Evolutionary conservation across 2,329 filamentous ascomycete genomes (phyloP).

Genomic region (Aspergillus clavatus): DNA sequence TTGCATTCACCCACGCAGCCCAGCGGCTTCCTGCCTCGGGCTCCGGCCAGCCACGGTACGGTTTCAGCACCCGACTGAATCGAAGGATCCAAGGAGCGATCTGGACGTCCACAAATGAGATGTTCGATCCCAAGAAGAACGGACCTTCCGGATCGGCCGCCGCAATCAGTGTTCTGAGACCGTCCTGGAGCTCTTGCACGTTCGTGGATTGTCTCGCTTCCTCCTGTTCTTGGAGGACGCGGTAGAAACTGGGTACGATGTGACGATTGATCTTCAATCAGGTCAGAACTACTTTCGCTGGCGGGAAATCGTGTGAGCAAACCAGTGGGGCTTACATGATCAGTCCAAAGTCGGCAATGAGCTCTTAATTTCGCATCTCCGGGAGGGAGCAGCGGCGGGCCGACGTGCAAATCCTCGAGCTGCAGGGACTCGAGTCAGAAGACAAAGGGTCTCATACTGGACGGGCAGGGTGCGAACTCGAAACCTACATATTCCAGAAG

Average conservation of each 20-base stretch:
- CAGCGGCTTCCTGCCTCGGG: conserved; percentile 60
- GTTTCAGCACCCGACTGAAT: conserved; percentile 60
- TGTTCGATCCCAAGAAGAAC: conserved; percentile 58
- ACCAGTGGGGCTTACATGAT: conserved; percentile 57
- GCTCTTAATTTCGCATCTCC: conserved; percentile 64
- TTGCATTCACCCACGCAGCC: conserved; percentile 64
- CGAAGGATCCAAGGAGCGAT: conserved; percentile 71
- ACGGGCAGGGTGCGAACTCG: not conserved
- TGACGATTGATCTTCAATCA: conserved; percentile 63
- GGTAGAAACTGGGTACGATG: conserved; percentile 72
- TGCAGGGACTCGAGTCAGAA: conserved; percentile 25
- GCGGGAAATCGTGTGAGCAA: not conserved
- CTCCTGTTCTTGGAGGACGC: conserved; percentile 63
- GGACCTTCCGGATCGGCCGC: conserved; percentile 58
- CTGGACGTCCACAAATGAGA: conserved; percentile 68
- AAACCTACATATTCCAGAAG: conserved; percentile 73
- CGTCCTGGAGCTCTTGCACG: conserved; percentile 58
- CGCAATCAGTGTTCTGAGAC: conserved; percentile 59
- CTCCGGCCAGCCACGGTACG: conserved; percentile 62
- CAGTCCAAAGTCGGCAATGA: conserved; percentile 71
- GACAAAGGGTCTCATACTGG: not conserved
- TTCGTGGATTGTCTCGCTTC: conserved; percentile 53
- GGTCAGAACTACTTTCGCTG: conserved; percentile 12
- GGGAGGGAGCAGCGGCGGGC: conserved; percentile 59
- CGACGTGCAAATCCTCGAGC: conserved; percentile 67